Base-by-base conservation (phyloP, 257 asterid genomes). In the Ballota nigra region DNA sequence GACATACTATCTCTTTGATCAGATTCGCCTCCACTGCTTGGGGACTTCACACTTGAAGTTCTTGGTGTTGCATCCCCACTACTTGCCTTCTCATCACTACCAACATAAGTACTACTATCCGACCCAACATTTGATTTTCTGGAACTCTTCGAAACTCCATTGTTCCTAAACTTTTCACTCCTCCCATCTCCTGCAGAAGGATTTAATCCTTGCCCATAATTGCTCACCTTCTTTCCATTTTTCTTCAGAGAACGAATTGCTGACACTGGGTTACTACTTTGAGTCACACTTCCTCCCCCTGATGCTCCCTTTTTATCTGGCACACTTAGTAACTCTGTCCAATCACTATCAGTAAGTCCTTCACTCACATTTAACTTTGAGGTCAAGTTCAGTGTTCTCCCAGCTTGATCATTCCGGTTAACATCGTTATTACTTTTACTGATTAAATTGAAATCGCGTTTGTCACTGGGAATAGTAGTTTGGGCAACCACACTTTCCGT, bases 321-420 rank as follows among this genome's bases (percentile, higher is more conserved):
- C 68, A 79, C 88, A 80, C 93, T 86, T 59, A 92, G 79, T 73
- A 95, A 84, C 77, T 92, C 95, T 4, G 99, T 95, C 99, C 99
- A 95, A 81, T 95, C 99, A 79, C 83, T 79, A 74, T 94, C 97
- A 1, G 85, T 86, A 61, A 89, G 85, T 55, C 85, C 81, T 72
- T 78, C 77, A 47, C 75, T 78, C 52, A 65, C 41, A 58, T 78
- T 77, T 33, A 75, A 40, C 72, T 76, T 93, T n/a, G 86, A 60
- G 23, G 79, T 83, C 77, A 64, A 59, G 66, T 79, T 81, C 51
- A 29, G 70, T 28, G 85, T 69, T 52, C 61, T 69, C 40, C 28
- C 81, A 51, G 73, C 78, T 33, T 79, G 92, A 83, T 78, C 77
- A 70, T 73, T 85, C 65, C 73, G 66, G 63, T 74, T 79, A 75